These are phyloP conservation scores for Malassezia equina DNA, from an alignment of 1,284 basidiomycete species.

Conservation along the genomic window DNA sequence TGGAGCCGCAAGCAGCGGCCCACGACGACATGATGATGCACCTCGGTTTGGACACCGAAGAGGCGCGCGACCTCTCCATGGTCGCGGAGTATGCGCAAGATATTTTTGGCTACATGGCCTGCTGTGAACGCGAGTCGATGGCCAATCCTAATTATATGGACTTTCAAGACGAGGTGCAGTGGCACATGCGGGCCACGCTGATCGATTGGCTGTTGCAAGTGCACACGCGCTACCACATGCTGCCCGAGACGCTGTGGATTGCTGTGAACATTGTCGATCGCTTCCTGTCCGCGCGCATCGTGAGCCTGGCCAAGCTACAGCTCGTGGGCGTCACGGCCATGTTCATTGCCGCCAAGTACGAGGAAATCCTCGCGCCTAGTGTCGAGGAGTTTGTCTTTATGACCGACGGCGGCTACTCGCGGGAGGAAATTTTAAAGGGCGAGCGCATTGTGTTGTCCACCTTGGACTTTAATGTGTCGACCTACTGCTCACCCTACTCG, in stretches of 20 bases:
- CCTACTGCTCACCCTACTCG: conserved; percentile 97
- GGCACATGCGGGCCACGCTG: conserved; percentile 53
- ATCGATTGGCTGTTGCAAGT: conserved; percentile 57
- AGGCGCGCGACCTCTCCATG: conserved; percentile 87
- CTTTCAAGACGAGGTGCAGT: conserved; percentile 85
- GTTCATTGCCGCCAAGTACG: conserved; percentile 60
- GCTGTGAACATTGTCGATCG: conserved; percentile 60
- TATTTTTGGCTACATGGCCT: conserved; percentile 86
- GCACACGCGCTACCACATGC: conserved; percentile 60
- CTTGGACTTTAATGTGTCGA: conserved; percentile 86
- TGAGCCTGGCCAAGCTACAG: conserved; percentile 58
- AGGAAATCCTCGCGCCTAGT: conserved; percentile 46
- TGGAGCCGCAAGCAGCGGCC: conserved; percentile 32
- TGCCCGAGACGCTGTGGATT: conserved; percentile 61
- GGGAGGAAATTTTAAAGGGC: conserved; percentile 84
- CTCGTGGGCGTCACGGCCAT: conserved; percentile 60
- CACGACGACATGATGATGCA: conserved; percentile 41
- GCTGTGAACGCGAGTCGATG: conserved; percentile 67
- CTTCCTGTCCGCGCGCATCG: conserved; percentile 57
- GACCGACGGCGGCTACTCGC: conserved; percentile 75
- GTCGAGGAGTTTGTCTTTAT: conserved; percentile 55
- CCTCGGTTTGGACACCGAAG: conserved; percentile 50
- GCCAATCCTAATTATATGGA: conserved; percentile 89
- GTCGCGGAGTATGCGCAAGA: conserved; percentile 95
- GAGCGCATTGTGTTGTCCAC: conserved; percentile 76